Evolutionary conservation across 345 rosid genomes (phyloP), one percentile per base, ranked within the genome.

Genomic region (Geranium rotundifolium): DNA sequence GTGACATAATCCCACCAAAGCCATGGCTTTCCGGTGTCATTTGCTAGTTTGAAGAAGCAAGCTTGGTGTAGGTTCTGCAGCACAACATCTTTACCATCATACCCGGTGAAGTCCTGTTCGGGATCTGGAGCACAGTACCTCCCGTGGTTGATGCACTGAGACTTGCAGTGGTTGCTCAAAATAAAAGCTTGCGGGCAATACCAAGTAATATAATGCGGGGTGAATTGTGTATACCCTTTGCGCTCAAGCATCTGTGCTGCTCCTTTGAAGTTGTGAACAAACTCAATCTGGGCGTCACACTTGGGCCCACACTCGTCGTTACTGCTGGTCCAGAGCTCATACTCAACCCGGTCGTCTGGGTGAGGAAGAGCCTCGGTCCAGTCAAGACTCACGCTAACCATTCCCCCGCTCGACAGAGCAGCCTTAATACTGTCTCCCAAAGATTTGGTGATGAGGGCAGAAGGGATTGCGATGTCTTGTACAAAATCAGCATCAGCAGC

Each of bases 111-210:
- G 68, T 82, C 87, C 77, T 82, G 82, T 63, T 82, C 87, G 19
- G 87, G 87, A 67, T 80, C 84, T 13, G 87, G 87, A 61, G 84
- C 82, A 72, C 87, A 82, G 65, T 82, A 82, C 69, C 84, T 82
- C 18, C 87, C 87, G 61, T 66, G 82, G 77, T 80, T 82, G 79
- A 82, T 80, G 59, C 86, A 82, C 83, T 82, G 86, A 52, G 86
- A 79, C 69, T 79, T 82, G 64, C 86, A 82, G 72, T 82, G 87
- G 30, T 76, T 80, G 73, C 84, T 80, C 67, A 80, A 54, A 64
- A 72, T 64, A 68, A 80, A 82, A 17, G 87, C 82, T 66, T 73
- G 79, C 31, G 87, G 87, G 63, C 87, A 82, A 61, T 72, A 82
- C 87, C 87, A 82, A 5, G 87, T 82, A 29, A 80, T 82, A 23